These are phyloP conservation scores for Plectosphaerella cucumerina DNA, from an alignment of 2,329 filamentous ascomycete species.

Conservation along the genomic window DNA sequence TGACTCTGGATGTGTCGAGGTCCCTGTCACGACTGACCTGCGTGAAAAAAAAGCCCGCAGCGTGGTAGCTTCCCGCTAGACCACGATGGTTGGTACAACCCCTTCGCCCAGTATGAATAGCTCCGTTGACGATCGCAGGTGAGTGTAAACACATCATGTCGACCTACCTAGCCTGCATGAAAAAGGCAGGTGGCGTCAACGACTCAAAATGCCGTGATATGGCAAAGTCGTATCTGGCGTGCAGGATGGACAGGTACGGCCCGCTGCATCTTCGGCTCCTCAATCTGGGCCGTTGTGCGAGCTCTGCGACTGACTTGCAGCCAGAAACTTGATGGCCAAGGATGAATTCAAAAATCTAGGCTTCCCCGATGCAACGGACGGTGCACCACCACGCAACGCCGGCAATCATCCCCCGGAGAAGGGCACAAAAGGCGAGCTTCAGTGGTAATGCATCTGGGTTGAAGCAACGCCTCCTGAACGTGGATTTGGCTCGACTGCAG, in stretches of 20 bases:
- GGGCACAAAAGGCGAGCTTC: slow-evolving; percentile 8
- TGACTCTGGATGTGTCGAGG: no score
- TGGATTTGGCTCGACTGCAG: no score
- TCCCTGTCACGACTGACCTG: no score
- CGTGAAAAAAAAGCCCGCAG: slow-evolving; percentile 59
- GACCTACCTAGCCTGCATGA: slow-evolving; percentile 82
- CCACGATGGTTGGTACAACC: slow-evolving; percentile 63
- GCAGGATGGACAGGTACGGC: slow-evolving; percentile 88
- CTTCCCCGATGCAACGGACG: slow-evolving; percentile 41
- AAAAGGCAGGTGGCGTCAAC: slow-evolving; percentile 77
- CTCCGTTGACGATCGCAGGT: slow-evolving; percentile 43
- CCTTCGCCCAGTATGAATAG: background rate
- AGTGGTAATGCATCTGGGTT: background rate
- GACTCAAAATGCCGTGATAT: slow-evolving; percentile 79
- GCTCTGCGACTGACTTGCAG: background rate
- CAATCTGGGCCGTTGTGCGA: background rate
- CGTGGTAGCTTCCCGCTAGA: slow-evolving; percentile 95
- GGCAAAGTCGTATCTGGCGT: slow-evolving; percentile 84
- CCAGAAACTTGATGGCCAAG: slow-evolving; percentile 91
- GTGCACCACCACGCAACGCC: slow-evolving; percentile 13
- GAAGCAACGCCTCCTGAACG: no score
- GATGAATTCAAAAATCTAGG: slow-evolving; percentile 95
- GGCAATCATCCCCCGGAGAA: slow-evolving; percentile 21
- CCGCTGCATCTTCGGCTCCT: background rate
- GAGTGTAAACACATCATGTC: slow-evolving; percentile 92